Conservation (phyloP, 2,329 filamentous ascomycete genomes). For the Ceratocystis lukuohia region DNA sequence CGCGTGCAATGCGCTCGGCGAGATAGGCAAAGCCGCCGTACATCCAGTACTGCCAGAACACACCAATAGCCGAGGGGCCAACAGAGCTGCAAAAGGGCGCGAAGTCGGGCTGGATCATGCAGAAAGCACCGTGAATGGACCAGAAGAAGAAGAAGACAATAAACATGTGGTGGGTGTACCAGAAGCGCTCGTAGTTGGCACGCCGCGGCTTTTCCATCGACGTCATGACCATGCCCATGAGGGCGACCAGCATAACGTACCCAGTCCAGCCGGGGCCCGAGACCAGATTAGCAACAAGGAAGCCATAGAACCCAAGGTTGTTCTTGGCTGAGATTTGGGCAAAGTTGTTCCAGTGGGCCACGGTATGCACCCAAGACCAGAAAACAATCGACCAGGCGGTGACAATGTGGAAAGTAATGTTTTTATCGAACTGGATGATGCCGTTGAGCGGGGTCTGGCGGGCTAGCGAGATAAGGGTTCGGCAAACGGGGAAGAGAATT, state of each 20-base stretch:
- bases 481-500: constrained; percentile 68
- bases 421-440: constrained; percentile 80
- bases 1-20: constrained; percentile 63
- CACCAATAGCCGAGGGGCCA: constrained; percentile 51
- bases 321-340: constrained; percentile 62
- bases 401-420: constrained; percentile 76
- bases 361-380: constrained; percentile 75
- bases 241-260: constrained; percentile 65
- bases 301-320: constrained; percentile 65
- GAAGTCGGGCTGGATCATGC: constrained; percentile 78
- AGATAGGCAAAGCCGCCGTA: constrained; percentile 71
- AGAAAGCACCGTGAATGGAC: constrained; percentile 80
- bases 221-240: constrained; percentile 67
- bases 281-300: constrained; percentile 60
- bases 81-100: constrained; percentile 64
- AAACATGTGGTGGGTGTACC: constrained; percentile 83
- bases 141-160: constrained; percentile 82
- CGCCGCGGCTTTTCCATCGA: constrained; percentile 65
- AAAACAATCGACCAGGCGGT: constrained; percentile 81
- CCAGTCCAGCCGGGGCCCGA: constrained; percentile 77
- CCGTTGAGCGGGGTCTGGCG: constrained; percentile 72
- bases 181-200: constrained; percentile 78
- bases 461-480: constrained; percentile 68
- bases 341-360: constrained; percentile 80
- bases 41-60: constrained; percentile 87